Evolutionary conservation across 2,329 filamentous ascomycete genomes (phyloP).

Genomic region (Chrysoporthe austroafricana): DNA sequence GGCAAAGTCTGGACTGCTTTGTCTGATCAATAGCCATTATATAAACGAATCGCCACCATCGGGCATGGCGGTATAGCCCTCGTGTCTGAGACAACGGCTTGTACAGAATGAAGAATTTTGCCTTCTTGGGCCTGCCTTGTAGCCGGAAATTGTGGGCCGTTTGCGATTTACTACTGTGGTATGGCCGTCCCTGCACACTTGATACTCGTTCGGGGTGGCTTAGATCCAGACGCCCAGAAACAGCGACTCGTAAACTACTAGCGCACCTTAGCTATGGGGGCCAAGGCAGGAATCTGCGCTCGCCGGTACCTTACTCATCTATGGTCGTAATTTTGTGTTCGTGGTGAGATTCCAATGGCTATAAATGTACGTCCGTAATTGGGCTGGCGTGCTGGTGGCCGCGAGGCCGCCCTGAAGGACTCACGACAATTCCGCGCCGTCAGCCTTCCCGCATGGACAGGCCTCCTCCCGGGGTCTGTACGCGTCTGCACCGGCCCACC

Average conservation of each 20-base stretch:
- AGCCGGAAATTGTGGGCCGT: constrained; percentile 6
- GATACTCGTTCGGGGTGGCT: constrained; percentile 6
- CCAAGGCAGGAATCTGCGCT: background rate
- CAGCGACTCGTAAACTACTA: background rate
- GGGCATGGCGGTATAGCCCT: background rate
- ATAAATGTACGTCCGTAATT: background rate
- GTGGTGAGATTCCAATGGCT: background rate
- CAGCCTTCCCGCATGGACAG: background rate
- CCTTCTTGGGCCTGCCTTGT: background rate
- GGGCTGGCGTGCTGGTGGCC: background rate
- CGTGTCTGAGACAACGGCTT: background rate
- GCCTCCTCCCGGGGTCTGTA: background rate
- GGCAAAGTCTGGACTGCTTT: background rate
- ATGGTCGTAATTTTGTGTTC: background rate
- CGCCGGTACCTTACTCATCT: background rate
- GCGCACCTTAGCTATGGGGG: background rate
- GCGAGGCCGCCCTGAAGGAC: background rate
- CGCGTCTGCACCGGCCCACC: constrained; percentile 1
- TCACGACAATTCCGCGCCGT: background rate
- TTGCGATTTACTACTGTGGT: background rate
- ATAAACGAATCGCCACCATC: background rate
- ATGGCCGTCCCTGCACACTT: constrained; percentile 1
- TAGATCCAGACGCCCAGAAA: background rate
- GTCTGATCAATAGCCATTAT: background rate
- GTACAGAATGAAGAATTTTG: background rate